A percentile compares a stretch with the other conserved stretches of the same genome.
Conservation (phyloP, 345 rosid genomes). For the Firmiana major region DNA sequence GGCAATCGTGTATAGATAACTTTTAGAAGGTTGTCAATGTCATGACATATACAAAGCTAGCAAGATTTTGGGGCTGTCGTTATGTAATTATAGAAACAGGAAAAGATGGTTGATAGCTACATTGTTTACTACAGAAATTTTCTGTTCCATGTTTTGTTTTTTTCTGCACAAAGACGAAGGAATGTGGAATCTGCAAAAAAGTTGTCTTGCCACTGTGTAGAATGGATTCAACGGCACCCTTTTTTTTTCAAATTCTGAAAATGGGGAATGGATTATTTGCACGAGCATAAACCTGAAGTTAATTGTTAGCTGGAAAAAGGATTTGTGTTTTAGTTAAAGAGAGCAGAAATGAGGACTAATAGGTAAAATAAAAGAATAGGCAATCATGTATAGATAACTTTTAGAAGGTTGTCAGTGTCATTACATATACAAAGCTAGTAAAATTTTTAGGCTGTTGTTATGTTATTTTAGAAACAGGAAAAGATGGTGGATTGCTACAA, state of each 20-base stretch:
- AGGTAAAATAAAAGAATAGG: not conserved
- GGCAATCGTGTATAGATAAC: not conserved
- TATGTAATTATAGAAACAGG: not conserved
- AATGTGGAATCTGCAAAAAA: not conserved
- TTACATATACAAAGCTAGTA: constrained; percentile 3
- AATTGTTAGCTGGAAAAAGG: not conserved
- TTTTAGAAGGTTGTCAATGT: not conserved
- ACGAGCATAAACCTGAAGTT: constrained; percentile 69
- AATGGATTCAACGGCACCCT: not conserved
- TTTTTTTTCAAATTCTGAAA: not conserved
- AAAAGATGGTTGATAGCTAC: not conserved
- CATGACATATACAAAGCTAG: not conserved
- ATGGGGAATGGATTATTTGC: constrained; percentile 83
- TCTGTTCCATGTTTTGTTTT: not conserved
- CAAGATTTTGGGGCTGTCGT: not conserved
- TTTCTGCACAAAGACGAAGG: not conserved
- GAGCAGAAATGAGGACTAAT: not conserved
- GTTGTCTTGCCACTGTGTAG: not conserved
- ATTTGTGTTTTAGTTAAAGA: not conserved
- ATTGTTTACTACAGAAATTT: not conserved
- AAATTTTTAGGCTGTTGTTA: not conserved
- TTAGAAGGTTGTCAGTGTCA: not conserved
- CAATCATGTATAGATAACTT: not conserved
- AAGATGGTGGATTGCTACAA: not conserved
- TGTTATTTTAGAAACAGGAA: not conserved